Evolutionary conservation across 306 rosid genomes (phyloP), one percentile per base, ranked within the genome.

Genomic region (Cyamopsis tetragonoloba): DNA sequence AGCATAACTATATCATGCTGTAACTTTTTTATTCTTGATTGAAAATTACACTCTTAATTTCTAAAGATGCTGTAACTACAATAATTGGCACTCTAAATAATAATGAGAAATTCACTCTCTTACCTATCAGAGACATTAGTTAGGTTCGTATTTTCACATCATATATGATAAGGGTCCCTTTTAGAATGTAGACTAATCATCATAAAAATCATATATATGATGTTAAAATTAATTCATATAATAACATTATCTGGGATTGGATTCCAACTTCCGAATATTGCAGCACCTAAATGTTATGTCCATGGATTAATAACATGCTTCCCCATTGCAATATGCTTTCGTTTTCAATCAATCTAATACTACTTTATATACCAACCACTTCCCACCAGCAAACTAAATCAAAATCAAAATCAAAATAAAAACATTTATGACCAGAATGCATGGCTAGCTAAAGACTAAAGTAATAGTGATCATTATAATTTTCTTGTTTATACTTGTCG

Each of bases 131-230:
- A 42, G 78, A 71, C 79, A 46, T 72, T 65, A 42, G 35, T 62
- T 41, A 34, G 53, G 72, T 68, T 57, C 60, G 82, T 61, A 62
- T 18, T 56, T 81, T 74, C 82, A 69, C 77, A 57, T 79, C 80
- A 58, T 38, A 17, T 59, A 37, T 20, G 13, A 56, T 18, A 61
- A 59, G 77, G 71, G 84, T 30, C 62, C 83, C 73, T 18, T 70
- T 62, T 42, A 27, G 14, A 53, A 62, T 38, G 66, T 22, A 79
- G 85, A 82, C 74, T 43, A 77, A 81, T 66, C 75, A 63, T 65
- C 65, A 30, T 30, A 59, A 49, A 15, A 12, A 14, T 73, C 55
- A 32, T 60, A 28, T 41, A 51, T 51, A 50, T 73, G n/a, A n/a
- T n/a, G n/a, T n/a, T n/a, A n/a, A n/a, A n/a, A n/a, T n/a, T 38